Base-by-base conservation (phyloP, 768 basidiomycete genomes). In the Hortiboletus campestris region DNA sequence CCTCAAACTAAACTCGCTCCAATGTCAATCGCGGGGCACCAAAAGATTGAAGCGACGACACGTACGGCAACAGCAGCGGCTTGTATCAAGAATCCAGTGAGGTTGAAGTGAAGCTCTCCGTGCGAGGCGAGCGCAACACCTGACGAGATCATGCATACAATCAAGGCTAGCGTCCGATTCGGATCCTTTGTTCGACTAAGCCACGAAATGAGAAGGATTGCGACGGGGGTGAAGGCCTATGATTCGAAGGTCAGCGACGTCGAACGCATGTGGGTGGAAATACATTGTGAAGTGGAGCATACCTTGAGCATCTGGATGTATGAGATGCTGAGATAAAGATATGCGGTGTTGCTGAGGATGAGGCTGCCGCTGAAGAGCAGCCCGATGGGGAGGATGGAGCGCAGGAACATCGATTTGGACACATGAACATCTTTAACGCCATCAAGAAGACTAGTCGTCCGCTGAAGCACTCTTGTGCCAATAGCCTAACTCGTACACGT, bases 261-360 rank as follows among this genome's bases (percentile, higher is more conserved):
- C 3, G 13, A 32, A 47, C 13, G 40, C 32, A 51, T n/a, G 42
- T 19, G 25, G 39, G 40, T n/a, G n/a, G 14, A 35, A 41, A 11
- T 17, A 29, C 45, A 42, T 35, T 38, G 22, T 34, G 36, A 46
- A 54, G 49, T 14, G 28, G 12, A 4, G 62, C 76, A 34, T 38
- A 87, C 89, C 83, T 94, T 94, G 70, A 95, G 85, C 92, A 98
- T 93, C 73, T 98, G 96, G 63, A 98, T 98, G 74, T 96, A 98
- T 0, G 91, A 84, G 12, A 96, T 92, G 61, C 86, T 88, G 61
- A 98, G 84, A 64, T 92, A 87, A 20, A 97, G 85, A 72, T 95
- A 96, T 3, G 94, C 94, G 2, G 89, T 90, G 73, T 98, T 98
- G 75, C 86, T 89, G 55, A 95, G 79, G 64, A 98, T 85, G 51